Evolutionary conservation across 2,329 filamentous ascomycete species (phyloP), one percentile per base, ranked within the genome.

Genomic region (Allantophomopsis cytisporea): DNA sequence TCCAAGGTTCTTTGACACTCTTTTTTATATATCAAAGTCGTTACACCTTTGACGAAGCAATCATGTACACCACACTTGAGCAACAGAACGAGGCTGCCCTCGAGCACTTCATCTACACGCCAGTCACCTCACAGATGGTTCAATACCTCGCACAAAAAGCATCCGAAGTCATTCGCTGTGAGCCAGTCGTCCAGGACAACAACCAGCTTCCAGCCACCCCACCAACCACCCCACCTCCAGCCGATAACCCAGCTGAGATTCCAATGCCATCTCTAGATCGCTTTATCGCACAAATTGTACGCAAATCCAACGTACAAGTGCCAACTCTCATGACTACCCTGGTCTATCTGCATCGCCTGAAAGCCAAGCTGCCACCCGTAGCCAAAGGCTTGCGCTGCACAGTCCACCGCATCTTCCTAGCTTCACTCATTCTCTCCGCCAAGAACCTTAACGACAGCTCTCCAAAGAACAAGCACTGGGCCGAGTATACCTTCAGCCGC

Each of bases 391-490:
- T 96, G 64, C 80, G 83, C 52, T 96, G 91, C 70, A 96, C 91
- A 17, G 86, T 89, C 36, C 91, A 98, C 68, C 83, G 91, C 53
- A 96, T 98, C 70, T 96, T 98, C 66, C 74, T 98, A 37, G 89
- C 85, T 33, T 69, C 83, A 13, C 77, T 89, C 49, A 91, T 91
- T 55, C 69, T 81, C 35, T 79, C 91, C 2, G 89, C 91, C 52
- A 98, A 98, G 78, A 95, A 95, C 61, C 74, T 96, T 51, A 96
- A 98, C 61, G 91, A 96, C 69, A 94, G 87, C 45, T 95, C 87
- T 11, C 91, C 91, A 46, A 96, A 96, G 79, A 98, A 98, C 76
- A 96, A 96, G 78, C 91, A 98, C 71, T 98, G 91, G 91, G 88
- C 91, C 48, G 81, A 79, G 54, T 98, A 96, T 69, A 94, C 83